Conservation (phyloP, 257 asterid species). For the Plantago ovata region DNA sequence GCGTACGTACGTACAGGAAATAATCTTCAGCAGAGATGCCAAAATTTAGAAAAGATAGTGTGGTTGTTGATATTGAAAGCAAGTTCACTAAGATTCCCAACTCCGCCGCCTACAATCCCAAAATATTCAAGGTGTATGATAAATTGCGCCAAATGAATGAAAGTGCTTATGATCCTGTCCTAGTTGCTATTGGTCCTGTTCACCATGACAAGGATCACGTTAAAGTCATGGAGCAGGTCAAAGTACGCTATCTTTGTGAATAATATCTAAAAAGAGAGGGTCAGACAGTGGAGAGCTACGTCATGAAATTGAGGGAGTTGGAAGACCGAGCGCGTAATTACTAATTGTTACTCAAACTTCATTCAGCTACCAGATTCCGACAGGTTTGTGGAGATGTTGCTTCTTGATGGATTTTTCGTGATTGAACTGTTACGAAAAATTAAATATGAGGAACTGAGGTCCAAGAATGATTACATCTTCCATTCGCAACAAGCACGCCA, state of each 20-base stretch:
- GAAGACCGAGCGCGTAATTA: constrained; percentile 1
- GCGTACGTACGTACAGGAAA: no score
- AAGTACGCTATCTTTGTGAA: background rate
- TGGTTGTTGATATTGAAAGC: background rate
- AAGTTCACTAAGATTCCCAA: background rate
- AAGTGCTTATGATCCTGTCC: background rate
- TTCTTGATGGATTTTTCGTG: constrained; percentile 28
- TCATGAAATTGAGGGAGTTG: background rate
- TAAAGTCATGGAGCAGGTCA: background rate
- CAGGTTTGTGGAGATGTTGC: constrained; percentile 16
- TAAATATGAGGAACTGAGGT: background rate
- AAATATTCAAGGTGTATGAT: background rate
- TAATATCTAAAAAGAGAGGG: background rate
- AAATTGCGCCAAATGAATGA: background rate
- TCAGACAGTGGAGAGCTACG: background rate
- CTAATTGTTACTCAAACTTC: background rate
- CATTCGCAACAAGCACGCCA: constrained; percentile 8
- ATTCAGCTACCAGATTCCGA: background rate
- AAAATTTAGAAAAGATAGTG: no score
- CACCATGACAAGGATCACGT: background rate
- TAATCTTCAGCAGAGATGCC: no score
- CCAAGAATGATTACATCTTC: constrained; percentile 12
- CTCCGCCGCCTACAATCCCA: background rate
- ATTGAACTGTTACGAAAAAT: constrained; percentile 17
- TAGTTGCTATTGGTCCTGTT: background rate